Evolutionary conservation across 2,329 filamentous ascomycete genomes (phyloP), one percentile per base, ranked within the genome.

Genomic region (Tolypocladium capitatum): DNA sequence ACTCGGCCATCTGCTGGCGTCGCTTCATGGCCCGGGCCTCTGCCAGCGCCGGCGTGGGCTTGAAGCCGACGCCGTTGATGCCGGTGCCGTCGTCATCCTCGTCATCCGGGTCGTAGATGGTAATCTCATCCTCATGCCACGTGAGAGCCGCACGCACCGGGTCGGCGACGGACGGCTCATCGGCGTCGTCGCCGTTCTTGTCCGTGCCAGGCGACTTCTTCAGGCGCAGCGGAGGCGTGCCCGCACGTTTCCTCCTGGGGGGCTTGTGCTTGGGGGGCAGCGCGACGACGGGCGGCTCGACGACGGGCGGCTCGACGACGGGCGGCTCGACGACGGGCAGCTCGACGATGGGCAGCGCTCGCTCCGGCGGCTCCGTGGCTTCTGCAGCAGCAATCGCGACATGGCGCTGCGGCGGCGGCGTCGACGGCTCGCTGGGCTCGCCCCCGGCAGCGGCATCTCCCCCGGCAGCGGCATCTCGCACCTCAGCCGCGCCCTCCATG

Each of bases 121-220:
- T 83, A 51, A 84, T 83, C 58, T 83, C 80, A 54, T 83, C 75
- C 53, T 82, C 78, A 55, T 79, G 78, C 80, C 80, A 84, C 2
- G 80, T 83, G 46, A 83, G 66, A 3, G 77, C 72, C 7, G 78
- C 77, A 33, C 78, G 70, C 10, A 80, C 58, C 0, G 76, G 75
- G 47, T 80, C 76, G 46, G 70, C 63, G 28, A 76, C 61, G 38
- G 62, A 55, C 13, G 59, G 55, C 13, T 65, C 67, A 9, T 65
- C 61, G 9, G 67, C 63, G 16, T 52, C 52, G 30, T 56, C 58
- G n/a, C 43, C 48, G 44, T 51, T 11, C 16, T 13, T 35, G 50
- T 55, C 47, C 40, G 58, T 48, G 30, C 51, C 44, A 5, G 54
- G 48, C 21, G 53, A 52, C 21, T 52, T 58, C 20, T 59, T 62